Conservation (phyloP, 2,329 filamentous ascomycete species). For the Paecilomyces formosus region DNA sequence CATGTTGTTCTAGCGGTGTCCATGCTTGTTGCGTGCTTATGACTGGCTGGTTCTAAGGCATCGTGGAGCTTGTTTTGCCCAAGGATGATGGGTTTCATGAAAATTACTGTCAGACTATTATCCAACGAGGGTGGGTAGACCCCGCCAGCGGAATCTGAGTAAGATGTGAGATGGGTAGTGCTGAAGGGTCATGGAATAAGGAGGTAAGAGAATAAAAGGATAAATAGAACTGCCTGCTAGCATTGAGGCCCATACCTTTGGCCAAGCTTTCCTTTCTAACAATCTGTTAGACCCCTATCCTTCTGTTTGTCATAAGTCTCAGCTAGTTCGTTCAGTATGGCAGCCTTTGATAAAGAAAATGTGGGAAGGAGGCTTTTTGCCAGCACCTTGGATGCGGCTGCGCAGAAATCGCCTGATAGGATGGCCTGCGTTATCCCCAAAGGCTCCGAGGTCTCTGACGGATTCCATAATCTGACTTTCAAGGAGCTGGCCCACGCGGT, state of each 20-base stretch:
- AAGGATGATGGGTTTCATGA: not conserved
- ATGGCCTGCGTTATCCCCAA: constrained; percentile 5
- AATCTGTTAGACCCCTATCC: not conserved
- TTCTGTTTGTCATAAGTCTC: not conserved
- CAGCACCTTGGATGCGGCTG: constrained; percentile 5
- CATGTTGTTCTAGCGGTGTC: not conserved
- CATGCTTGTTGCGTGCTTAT: not conserved
- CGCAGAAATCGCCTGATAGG: constrained; percentile 1
- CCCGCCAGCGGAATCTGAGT: not conserved
- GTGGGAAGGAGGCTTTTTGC: constrained; percentile 7
- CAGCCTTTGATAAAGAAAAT: not conserved
- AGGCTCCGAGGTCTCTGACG: constrained; percentile 2
- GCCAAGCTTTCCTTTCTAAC: not conserved
- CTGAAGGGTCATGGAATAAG: not conserved
- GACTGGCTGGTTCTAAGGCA: not conserved
- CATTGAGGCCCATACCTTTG: not conserved
- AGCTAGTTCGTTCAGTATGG: not conserved
- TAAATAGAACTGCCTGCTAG: not conserved
- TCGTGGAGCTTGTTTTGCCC: not conserved
- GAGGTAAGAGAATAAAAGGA: not conserved
- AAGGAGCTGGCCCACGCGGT: constrained; percentile 14
- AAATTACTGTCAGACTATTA: not conserved
- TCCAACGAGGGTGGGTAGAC: not conserved
- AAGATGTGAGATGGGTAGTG: not conserved
- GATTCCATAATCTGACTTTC: constrained; percentile 10